These are phyloP conservation scores for Venturia nashicola DNA, from an alignment of 2,329 filamentous ascomycete species.

Conservation along the genomic window DNA sequence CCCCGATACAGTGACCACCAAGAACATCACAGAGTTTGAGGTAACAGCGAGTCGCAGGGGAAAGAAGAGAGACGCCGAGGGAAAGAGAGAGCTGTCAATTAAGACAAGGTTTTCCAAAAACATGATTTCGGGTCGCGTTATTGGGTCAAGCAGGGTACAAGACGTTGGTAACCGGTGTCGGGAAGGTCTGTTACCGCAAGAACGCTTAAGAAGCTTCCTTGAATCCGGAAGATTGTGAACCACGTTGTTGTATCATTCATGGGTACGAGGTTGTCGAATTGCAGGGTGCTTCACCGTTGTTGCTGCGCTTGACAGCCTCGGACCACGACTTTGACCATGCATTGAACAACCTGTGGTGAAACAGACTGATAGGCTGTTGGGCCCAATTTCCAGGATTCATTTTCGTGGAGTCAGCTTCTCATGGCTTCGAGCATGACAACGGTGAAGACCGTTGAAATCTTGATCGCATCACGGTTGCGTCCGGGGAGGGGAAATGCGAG, in stretches of 20 bases:
- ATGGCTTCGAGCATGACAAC: neutral
- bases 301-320: neutral
- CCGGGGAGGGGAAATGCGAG: neutral
- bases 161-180: neutral
- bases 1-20: neutral
- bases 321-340: neutral
- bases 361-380: neutral
- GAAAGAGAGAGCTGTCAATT: neutral
- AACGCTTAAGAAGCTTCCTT: neutral
- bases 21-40: neutral
- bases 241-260: neutral
- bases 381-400: neutral
- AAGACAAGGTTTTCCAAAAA: neutral
- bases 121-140: neutral
- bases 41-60: neutral
- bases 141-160: neutral
- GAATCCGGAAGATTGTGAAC: neutral
- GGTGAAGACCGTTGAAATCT: neutral
- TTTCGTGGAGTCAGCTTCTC: neutral
- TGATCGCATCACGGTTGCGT: neutral
- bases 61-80: neutral
- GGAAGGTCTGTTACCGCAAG: neutral
- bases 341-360: neutral
- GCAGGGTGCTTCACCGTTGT: neutral
- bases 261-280: neutral